Percentiles rank a stretch among this genome's conserved stretches.
These are phyloP conservation scores for Plasmodium berghei DNA, from an alignment of 169 alveolate genomes.

Conservation along the genomic window DNA sequence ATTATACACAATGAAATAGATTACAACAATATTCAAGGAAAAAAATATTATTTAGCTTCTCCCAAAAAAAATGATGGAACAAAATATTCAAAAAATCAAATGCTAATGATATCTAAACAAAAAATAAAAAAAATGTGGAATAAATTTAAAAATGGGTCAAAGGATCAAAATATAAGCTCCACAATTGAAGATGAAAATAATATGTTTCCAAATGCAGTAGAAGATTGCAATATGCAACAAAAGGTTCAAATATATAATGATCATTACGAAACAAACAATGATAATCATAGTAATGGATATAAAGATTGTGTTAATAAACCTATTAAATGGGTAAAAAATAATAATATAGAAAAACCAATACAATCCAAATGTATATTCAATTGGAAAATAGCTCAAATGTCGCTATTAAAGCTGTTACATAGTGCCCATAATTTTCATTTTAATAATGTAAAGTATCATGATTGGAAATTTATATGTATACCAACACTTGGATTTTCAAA, in stretches of 20 bases:
- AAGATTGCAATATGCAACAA: constrained; percentile 10
- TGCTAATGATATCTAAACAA: constrained; percentile 56
- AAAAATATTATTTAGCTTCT: constrained; percentile 20
- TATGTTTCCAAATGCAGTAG: constrained; percentile 5
- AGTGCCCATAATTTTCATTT: constrained; percentile 68
- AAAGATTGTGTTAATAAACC: constrained; percentile 28
- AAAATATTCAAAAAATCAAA: constrained; percentile 39
- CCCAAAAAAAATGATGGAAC: constrained; percentile 17
- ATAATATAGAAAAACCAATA: constrained; percentile 33
- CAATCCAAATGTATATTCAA: constrained; percentile 48
- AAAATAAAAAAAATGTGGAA: constrained; percentile 66
- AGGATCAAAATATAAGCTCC: constrained; percentile 27
- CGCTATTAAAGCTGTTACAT: constrained; percentile 15
- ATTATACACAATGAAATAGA: constrained; percentile 18
- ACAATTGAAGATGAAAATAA: constrained; percentile 26
- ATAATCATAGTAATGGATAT: neutral
- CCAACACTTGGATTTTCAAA: constrained; percentile 83
- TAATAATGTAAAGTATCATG: constrained; percentile 78
- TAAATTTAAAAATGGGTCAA: constrained; percentile 43
- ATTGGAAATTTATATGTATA: constrained; percentile 79
- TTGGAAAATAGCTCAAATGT: constrained; percentile 39
- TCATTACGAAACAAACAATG: neutral
- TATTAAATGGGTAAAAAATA: constrained; percentile 7
- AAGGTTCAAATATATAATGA: constrained; percentile 8
- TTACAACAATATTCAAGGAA: constrained; percentile 20